Percentiles rank a stretch among this genome's conserved stretches.
Evolutionary conservation across 345 rosid genomes (phyloP).

Genomic region (Acer campestre): DNA sequence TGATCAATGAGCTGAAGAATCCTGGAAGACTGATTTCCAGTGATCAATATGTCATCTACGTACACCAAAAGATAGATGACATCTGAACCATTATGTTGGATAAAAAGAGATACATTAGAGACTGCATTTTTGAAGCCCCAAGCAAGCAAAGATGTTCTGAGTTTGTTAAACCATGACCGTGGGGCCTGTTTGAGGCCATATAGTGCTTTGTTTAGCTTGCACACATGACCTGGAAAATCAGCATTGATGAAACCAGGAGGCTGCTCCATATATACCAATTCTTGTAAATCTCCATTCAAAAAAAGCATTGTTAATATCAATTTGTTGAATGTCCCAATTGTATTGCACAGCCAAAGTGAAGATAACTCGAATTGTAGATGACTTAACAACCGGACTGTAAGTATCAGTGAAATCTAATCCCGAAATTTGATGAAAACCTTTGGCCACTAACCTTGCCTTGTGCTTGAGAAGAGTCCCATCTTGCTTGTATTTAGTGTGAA

Average conservation of each 20-base stretch:
- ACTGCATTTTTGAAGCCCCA: too few relatives aligned
- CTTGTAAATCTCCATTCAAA: not conserved
- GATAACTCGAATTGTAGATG: not conserved
- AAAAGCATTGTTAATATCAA: not conserved
- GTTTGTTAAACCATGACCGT: not conserved
- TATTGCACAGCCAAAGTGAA: not conserved
- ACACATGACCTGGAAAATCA: not conserved
- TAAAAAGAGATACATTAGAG: too few relatives aligned
- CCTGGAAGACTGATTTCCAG: rapidly evolving
- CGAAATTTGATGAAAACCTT: not conserved
- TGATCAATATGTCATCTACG: too few relatives aligned
- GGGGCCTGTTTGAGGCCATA: not conserved
- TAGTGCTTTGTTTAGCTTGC: not conserved
- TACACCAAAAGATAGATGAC: too few relatives aligned
- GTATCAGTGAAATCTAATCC: not conserved
- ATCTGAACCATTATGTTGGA: too few relatives aligned
- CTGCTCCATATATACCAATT: not conserved
- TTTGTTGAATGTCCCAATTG: too few relatives aligned
- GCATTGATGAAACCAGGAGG: not conserved
- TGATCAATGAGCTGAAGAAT: too few relatives aligned
- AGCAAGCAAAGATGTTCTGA: not conserved
- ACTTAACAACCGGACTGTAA: not conserved
- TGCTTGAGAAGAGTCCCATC: not conserved
- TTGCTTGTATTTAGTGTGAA: not conserved
- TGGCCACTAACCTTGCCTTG: not conserved